Base-by-base conservation (phyloP, 129 eudicot genomes). In the Lactuca saligna region DNA sequence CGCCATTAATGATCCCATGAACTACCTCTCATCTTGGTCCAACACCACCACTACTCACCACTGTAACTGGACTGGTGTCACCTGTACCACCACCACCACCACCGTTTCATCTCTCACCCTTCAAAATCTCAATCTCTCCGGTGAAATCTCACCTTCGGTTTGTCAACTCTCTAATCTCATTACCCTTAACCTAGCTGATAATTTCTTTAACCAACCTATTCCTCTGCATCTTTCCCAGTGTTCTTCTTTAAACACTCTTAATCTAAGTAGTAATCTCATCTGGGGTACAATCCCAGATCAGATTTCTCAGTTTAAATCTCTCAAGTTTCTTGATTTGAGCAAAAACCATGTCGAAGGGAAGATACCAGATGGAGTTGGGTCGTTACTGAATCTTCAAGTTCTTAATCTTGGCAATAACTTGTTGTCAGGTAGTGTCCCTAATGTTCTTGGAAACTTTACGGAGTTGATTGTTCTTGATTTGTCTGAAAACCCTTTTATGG, bases 201-300 rank as follows among this genome's bases (percentile, higher is more conserved):
- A 92, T 44, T 61, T 86, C 77, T 88, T 92, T 55, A 88, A 92
- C 71, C 91, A 86, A 33, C 91, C 95, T 34, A 92, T 92, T 51
- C 98, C 98, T 6, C 83, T 92, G 42, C 98, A 88, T 66, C 82
- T 92, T 54, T 92, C 98, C 13, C 80, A 88, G 41, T 92, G 98
- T 61, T 70, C 44, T 25, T 84, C 91, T 68, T 70, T 92, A 57
- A 76, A 80, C 46, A 84, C 78, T 38, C 68, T 92, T 2, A 92
- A 92, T 73, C 77, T 92, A 50, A 92, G 96, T 69, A 84, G 76
- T 32, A 92, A 92, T 68, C 91, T 88, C 72, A 86, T 92, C 41
- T 88, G 98, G 98, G 98, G 98, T 14, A 88, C 98, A 6, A 84
- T 92, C 58, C 95, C 96, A 64, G 94, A 88, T 34, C 95, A 92